Evolutionary conservation across 306 rosid genomes (phyloP), one percentile per base, ranked within the genome.

Genomic region (Chamaecrista fasciculata): DNA sequence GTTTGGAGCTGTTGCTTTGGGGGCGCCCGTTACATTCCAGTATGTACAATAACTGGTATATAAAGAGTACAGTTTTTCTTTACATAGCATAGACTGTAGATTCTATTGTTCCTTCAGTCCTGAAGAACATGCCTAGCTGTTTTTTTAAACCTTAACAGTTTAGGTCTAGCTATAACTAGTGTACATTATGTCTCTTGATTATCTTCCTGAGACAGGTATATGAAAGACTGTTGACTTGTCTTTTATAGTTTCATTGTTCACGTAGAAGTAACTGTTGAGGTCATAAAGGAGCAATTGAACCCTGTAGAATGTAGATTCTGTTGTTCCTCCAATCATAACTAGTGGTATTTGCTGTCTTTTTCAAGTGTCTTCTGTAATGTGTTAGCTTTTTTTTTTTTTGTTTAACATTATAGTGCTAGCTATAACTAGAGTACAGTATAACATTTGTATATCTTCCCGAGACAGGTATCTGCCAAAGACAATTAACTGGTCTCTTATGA

Each of bases 1-100:
- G 47, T 79, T 94, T 39, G 97, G 92, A 80, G 96, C 97, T 75
- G 66, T 94, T 49, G 89, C 89, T 51, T 79, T 94, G 84, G 96
- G 97, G 57, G 92, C 99, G 3, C 99, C 97, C 39, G 82, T 82
- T 62, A 86, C 89, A 70, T 61, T 55, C 76, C 90, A 78, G 97
- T 94, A 94, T 72, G 97, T 89, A 73, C 78, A 66, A 72, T 72
- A 39, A 72, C 76, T 58, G 69, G 56, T 74, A 70, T 43, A 19
- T 70, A 67, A 72, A 25, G 40, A 25, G 40, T 80, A 5, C 74
- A 11, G 36, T 67, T 66, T 72, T 63, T 59, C 3, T 76, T 16
- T 42, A 20, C 62, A 28, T 46, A 12, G 15, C 9, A 8, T 33
- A 33, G 42, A 33, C 16, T 55, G 67, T 31, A 2, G 39, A 59